Evolutionary conservation across 2,329 filamentous ascomycete species (phyloP).

Genomic region (Cladosporium oxysporum): DNA sequence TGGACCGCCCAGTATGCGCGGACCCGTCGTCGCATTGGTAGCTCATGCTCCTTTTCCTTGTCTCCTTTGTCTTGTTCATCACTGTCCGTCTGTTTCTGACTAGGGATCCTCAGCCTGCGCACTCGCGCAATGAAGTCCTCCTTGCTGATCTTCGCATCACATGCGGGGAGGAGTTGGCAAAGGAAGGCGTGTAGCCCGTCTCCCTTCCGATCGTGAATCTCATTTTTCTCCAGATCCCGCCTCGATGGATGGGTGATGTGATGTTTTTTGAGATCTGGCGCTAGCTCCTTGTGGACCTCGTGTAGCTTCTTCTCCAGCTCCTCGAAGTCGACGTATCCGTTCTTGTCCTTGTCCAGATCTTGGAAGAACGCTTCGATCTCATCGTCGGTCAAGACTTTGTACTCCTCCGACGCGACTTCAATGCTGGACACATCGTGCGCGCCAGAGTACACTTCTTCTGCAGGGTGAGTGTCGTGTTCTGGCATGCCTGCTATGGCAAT

Average conservation of each 20-base stretch:
- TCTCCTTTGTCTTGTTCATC: conserved; percentile 50
- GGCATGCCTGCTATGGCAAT: conserved; percentile 9
- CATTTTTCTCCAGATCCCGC: conserved; percentile 36
- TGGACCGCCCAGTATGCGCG: conserved; percentile 59
- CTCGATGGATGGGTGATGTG: conserved; percentile 44
- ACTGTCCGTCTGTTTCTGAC: conserved; percentile 57
- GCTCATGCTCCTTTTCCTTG: conserved; percentile 40
- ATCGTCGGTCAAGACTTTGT: conserved; percentile 43
- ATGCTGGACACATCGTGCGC: conserved; percentile 6
- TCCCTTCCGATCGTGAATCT: conserved; percentile 25
- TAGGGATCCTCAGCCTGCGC: conserved; percentile 61
- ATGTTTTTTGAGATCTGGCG: conserved; percentile 49
- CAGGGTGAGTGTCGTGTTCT: neutral
- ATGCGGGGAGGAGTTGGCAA: conserved; percentile 47
- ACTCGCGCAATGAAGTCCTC: conserved; percentile 56
- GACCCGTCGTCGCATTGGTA: conserved; percentile 49
- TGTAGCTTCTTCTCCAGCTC: conserved; percentile 58
- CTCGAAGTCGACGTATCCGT: conserved; percentile 55
- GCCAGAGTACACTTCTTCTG: neutral
- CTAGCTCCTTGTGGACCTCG: conserved; percentile 54
- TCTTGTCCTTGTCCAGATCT: conserved; percentile 54
- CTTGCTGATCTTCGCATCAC: conserved; percentile 47
- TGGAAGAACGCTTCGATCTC: conserved; percentile 57
- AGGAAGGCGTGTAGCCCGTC: conserved; percentile 55
- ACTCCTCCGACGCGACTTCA: conserved; percentile 26